phyloP scores from a whole-genome alignment of 2,329 filamentous ascomycete genomes.

The Thelonectria discophora region DNA sequence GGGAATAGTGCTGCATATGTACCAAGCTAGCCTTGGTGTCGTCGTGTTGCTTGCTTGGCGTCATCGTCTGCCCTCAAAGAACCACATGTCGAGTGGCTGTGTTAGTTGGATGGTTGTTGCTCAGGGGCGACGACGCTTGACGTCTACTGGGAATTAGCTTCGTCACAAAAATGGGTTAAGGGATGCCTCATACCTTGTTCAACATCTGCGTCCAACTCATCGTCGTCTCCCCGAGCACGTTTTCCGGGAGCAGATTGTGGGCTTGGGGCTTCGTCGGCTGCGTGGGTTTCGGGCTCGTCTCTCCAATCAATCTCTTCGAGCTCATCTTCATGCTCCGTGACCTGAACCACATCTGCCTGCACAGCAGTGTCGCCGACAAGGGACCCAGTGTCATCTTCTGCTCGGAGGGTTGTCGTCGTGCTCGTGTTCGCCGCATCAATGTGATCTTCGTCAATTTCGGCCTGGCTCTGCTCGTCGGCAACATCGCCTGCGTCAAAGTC shows the following conservation, averaged over 20 bases:
- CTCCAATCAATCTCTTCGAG: constrained; percentile 45
- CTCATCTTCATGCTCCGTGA: constrained; percentile 38
- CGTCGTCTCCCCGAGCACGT: constrained; percentile 42
- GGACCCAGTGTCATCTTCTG: constrained; percentile 43
- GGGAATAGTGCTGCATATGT: neutral
- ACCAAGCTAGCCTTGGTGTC: neutral
- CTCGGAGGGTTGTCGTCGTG: constrained; percentile 47
- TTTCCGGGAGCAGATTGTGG: constrained; percentile 39
- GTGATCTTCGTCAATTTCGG: constrained; percentile 24
- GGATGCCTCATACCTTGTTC: constrained; percentile 43
- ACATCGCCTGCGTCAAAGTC: constrained; percentile 29
- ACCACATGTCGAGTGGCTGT: constrained; percentile 16
- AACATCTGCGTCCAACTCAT: constrained; percentile 45
- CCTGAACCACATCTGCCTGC: constrained; percentile 32
- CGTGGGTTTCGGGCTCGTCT: constrained; percentile 41
- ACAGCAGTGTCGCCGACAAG: constrained; percentile 37
- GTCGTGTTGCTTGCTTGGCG: constrained; percentile 17
- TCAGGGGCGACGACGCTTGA: constrained; percentile 61
- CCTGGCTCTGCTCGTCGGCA: constrained; percentile 29
- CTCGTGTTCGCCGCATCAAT: constrained; percentile 39
- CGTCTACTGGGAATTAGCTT: constrained; percentile 51
- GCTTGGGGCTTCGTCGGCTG: constrained; percentile 32
- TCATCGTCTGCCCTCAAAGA: constrained; percentile 24
- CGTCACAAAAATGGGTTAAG: neutral
- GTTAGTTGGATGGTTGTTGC: constrained; percentile 30